Conservation (phyloP, 768 basidiomycete species). For the Tricholoma terreum region DNA sequence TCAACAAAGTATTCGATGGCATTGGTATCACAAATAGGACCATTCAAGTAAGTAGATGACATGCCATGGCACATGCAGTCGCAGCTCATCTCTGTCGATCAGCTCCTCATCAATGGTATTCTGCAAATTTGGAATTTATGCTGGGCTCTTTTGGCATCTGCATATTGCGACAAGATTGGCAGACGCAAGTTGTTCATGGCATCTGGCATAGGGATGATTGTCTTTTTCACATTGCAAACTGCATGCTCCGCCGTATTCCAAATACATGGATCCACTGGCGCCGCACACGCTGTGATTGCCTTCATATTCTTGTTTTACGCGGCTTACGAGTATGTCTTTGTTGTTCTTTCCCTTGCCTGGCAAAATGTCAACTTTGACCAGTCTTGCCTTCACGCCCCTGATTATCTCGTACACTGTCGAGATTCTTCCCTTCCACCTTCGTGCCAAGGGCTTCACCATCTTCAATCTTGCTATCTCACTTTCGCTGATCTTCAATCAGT, state of each 20-base stretch:
- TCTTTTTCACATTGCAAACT: constrained; percentile 70
- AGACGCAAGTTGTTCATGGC: constrained; percentile 69
- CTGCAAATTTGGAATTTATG: constrained; percentile 79
- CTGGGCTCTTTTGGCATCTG: constrained; percentile 57
- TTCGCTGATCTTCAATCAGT: constrained; percentile 87
- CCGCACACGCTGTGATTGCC: constrained; percentile 72
- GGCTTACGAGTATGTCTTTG: constrained; percentile 56
- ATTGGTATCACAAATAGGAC: constrained; percentile 63
- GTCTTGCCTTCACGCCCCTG: constrained; percentile 80
- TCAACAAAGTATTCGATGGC: constrained; percentile 65
- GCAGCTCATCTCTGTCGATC: constrained; percentile 16
- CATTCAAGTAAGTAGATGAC: constrained; percentile 37
- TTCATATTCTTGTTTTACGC: constrained; percentile 85
- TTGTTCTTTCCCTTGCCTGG: not conserved
- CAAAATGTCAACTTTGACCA: constrained; percentile 16
- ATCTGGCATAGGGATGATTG: constrained; percentile 54
- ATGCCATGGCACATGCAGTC: constrained; percentile 1
- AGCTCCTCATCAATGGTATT: constrained; percentile 84
- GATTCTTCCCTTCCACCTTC: constrained; percentile 78
- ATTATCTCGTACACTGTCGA: constrained; percentile 87
- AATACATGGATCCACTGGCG: constrained; percentile 34
- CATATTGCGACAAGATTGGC: constrained; percentile 62
- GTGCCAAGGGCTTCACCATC: constrained; percentile 82
- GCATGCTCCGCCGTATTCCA: constrained; percentile 59
- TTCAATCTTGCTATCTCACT: constrained; percentile 78